Evolutionary conservation across 768 basidiomycete species (phyloP).

Genomic region (Pholiota microspora): DNA sequence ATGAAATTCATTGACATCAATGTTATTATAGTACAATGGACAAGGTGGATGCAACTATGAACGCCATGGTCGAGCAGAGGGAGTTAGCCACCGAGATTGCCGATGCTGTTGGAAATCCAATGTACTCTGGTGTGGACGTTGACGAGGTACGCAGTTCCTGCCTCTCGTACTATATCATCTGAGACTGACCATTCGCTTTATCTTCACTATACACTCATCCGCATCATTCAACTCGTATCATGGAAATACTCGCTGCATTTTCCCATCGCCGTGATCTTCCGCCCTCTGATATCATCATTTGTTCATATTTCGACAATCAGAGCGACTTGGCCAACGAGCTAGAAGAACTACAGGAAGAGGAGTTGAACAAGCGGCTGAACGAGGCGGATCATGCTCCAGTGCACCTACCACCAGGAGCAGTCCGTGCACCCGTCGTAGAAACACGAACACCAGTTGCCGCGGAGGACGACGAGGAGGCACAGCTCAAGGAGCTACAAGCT

Average conservation of each 20-base stretch:
- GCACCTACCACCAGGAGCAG: slow-evolving; percentile 71
- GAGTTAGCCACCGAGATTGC: slow-evolving; percentile 92
- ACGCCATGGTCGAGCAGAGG: slow-evolving; percentile 83
- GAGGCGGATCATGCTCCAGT: slow-evolving; percentile 89
- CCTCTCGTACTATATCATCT: slow-evolving; percentile 1
- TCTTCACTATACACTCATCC: background rate
- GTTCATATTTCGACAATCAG: slow-evolving; percentile 34
- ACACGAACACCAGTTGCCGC: slow-evolving; percentile 35
- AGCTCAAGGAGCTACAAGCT: slow-evolving; percentile 88
- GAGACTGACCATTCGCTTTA: slow-evolving; percentile 4
- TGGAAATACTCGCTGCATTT: background rate
- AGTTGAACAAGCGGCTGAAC: slow-evolving; percentile 78
- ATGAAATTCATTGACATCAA: background rate
- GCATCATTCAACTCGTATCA: no score
- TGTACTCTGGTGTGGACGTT: slow-evolving; percentile 48
- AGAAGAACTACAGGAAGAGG: slow-evolving; percentile 84
- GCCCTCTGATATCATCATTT: background rate
- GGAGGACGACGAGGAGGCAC: slow-evolving; percentile 90
- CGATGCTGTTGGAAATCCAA: slow-evolving; percentile 78
- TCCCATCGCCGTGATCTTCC: background rate
- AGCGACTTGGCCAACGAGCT: slow-evolving; percentile 79
- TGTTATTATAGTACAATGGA: slow-evolving; percentile 61
- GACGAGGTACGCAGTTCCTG: slow-evolving; percentile 65
- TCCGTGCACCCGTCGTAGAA: slow-evolving; percentile 29
- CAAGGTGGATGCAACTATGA: slow-evolving; percentile 90